Base-by-base conservation (phyloP, 257 asterid species). In the Hygrophila difformis region DNA sequence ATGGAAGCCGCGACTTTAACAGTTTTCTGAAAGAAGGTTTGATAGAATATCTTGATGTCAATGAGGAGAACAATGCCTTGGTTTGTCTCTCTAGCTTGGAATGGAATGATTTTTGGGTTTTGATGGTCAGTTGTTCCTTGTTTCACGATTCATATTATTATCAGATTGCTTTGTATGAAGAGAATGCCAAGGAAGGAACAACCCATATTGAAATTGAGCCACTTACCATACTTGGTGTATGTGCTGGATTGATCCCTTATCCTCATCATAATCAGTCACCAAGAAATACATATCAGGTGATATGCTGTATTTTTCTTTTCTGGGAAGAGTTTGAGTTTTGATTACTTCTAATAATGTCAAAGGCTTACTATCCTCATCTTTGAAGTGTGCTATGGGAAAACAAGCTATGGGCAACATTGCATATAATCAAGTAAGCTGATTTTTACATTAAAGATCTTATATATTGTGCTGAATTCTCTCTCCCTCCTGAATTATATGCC, bases 231-330 rank as follows among this genome's bases (percentile, higher is more conserved):
- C 66, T 89, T 49, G 94, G 98, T 51, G 82, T 82, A 18, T 46
- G 64, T 61, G 98, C 98, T 53, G 98, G 98, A 50, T 68, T 89
- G 82, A 89, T 89, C 55, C 98, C 98, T 47, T 89, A 76, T 74
- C 98, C 98, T 49, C 98, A 89, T 78, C 98, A 89, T 77, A 89
- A 85, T 61, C 98, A 89, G 77, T 89, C 98, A 14, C 98, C 98
- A 46, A 77, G 98, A 70, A 89, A 89, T 72, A 89, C 98, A 19
- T 89, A 85, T 70, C 98, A 89, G 88, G 94, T n/a, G n/a, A n/a
- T 86, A 47, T 60, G 46, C 29, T 40, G n/a, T 45, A 26, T 17
- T 36, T 51, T 35, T 19, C 53, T 34, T 49, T 40, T 34, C n/a
- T 13, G 9, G 34, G 39, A 23, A 12, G 18, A 19, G n/a, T 14